Conservation (phyloP, 495 filamentous ascomycete species). For the Haplographium delicatum region DNA sequence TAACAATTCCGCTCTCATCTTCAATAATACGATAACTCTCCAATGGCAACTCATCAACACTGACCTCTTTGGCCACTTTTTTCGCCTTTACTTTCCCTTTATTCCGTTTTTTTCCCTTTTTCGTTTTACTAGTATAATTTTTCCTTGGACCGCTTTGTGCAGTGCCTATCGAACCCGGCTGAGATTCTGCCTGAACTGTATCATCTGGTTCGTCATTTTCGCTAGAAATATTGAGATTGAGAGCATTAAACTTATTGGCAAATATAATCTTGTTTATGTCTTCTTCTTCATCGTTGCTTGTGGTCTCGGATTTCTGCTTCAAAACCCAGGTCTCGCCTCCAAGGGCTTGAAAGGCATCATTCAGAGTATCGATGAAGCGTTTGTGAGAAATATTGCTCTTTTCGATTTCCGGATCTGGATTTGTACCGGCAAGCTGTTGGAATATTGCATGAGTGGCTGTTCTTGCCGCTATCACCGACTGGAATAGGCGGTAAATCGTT, state of each 20-base stretch:
- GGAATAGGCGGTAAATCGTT: constrained; percentile 27
- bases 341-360: constrained; percentile 31
- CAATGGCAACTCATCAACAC: constrained; percentile 30
- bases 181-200: constrained; percentile 11
- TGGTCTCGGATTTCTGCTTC: constrained; percentile 2
- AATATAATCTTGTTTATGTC: constrained; percentile 28
- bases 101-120: constrained; percentile 34
- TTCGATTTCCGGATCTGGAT: constrained; percentile 33
- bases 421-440: constrained; percentile 27
- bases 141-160: constrained; percentile 18
- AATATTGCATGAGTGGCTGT: constrained; percentile 20
- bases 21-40: constrained; percentile 44
- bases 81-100: constrained; percentile 23
- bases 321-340: constrained; percentile 28
- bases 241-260: constrained; percentile 30
- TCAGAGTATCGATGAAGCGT: constrained; percentile 36
- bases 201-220: constrained; percentile 12
- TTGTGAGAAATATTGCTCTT: constrained; percentile 36
- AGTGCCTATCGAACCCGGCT: constrained; percentile 8
- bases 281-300: constrained; percentile 18
- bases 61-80: constrained; percentile 11
- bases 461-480: constrained; percentile 29
- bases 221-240: constrained; percentile 24
- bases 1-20: constrained; percentile 25
- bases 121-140: constrained; percentile 29